Evolutionary conservation across 2,329 filamentous ascomycete genomes (phyloP), one percentile per base, ranked within the genome.

Genomic region (Ophiostoma novo-ulmi): DNA sequence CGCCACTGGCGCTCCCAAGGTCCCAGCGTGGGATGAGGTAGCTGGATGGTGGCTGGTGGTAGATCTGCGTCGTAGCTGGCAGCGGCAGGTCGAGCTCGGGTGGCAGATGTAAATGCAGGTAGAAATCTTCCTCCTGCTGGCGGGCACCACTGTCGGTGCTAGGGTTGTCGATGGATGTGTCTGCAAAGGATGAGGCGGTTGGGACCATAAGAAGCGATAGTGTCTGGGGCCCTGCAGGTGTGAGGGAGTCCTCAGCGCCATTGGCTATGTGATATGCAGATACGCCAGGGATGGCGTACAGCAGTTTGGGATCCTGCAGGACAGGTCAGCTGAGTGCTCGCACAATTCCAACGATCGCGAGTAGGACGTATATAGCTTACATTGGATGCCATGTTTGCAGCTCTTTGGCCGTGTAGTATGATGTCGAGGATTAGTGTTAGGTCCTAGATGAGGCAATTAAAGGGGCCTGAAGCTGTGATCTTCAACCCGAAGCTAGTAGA

Each of bases 1-100:
- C 92, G 72, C 93, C 94, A 74, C 89, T 91, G 71, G 95, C 91
- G 1, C 91, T 92, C 4, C 93, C 94, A 20, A 97, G 82, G 77
- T 98, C 94, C 93, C 94, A 97, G 74, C 94, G 89, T 20, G 95
- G 95, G 73, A 99, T 97, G 66, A 98, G 84, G 78, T 98, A 98
- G 82, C 92, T 97, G 74, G 85, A 88, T 0, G 94, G 94, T 7
- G 94, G 93, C 81, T 98, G 93, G 80, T 97, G 93, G 81, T 97
- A 98, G 78, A 99, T 95, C 79, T 98, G 94, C 0, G 95, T 98
- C 0, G 94, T 98, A 22, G 94, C 94, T 14, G 95, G 95, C 17
- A 98, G 85, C 6, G 95, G 92, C 6, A 98, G 87, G 76, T 98
- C 94, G 75, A 99, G 88, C 83, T 97, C 94, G 26, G 94, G 94